These are phyloP conservation scores for Carex arenaria DNA, from an alignment of 202 grass and related monocot species.

Conservation along the genomic window DNA sequence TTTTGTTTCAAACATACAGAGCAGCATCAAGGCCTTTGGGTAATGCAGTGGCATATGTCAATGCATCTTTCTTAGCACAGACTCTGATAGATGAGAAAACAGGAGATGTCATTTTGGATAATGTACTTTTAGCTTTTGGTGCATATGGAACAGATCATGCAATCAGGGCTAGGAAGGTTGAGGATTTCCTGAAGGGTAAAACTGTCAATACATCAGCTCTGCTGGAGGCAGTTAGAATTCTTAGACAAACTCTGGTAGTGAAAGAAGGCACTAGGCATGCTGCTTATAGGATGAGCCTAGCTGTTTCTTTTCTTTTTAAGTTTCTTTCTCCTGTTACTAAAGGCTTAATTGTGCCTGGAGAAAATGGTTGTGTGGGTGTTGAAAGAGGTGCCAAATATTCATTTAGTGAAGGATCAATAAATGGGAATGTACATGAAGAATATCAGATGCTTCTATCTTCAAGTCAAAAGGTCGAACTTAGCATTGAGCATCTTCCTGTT, in stretches of 20 bases:
- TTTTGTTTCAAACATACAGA: constrained; percentile 23
- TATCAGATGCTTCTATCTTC: constrained; percentile 49
- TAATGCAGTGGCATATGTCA: constrained; percentile 74
- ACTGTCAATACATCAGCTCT: constrained; percentile 32
- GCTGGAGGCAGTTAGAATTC: constrained; percentile 58
- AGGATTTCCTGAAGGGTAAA: constrained; percentile 68
- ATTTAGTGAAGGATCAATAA: not conserved
- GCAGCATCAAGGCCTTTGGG: constrained; percentile 59
- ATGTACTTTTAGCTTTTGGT: constrained; percentile 58
- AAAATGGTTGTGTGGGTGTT: constrained; percentile 13
- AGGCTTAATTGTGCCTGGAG: not conserved
- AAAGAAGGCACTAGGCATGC: constrained; percentile 48
- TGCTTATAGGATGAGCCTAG: constrained; percentile 55
- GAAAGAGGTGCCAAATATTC: not conserved
- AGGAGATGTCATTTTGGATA: constrained; percentile 37
- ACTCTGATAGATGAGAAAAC: constrained; percentile 32
- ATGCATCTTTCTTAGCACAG: constrained; percentile 70
- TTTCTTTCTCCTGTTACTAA: constrained; percentile 54
- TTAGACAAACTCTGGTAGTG: constrained; percentile 41
- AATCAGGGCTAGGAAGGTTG: constrained; percentile 51
- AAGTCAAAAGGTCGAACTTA: constrained; percentile 55
- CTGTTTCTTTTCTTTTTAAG: constrained; percentile 64
- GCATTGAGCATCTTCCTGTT: constrained; percentile 70
- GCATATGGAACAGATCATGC: constrained; percentile 55
- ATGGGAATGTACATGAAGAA: constrained; percentile 17